Evolutionary conservation across 23 red algal species (phyloP), one percentile per base, ranked within the genome.

Genomic region (Agarophyton chilense): DNA sequence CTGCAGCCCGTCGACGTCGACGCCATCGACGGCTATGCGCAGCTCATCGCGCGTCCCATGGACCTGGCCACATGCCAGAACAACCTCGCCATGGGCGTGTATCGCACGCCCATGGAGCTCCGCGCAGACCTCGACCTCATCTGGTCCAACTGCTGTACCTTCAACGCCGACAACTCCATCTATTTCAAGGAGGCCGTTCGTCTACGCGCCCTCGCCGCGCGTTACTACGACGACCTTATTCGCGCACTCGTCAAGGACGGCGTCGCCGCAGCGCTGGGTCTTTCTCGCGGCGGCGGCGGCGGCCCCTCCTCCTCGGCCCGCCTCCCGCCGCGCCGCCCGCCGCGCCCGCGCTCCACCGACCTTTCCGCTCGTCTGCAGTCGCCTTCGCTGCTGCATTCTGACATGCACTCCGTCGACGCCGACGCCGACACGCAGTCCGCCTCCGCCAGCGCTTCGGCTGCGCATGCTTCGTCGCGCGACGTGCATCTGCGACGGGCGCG

Each of bases 121-220:
- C 83, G 82, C 42, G 66, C 78, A 17, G 95, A 97, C 83, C 57
- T 97, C 16, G 95, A 97, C 43, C 84, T 92, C 21, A 97, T 97
- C 58, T 97, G 95, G 95, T 84, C 86, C 22, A 97, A 97, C 66
- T 97, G 95, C 82, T 92, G 86, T 56, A 83, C 72, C 44, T 97
- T 93, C 68, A 97, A 97, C 71, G 89, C 95, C 2, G 78, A 89
- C 42, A 65, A 84, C 49, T 92, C 86, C 29, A 89, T 83, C 40
- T 95, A 95, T 39, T 87, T 75, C 72, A 78, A 82, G 55, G 85
- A 95, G 78, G 93, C 93, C 34, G 77, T 77, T 3, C 84, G 93
- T 26, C 57, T 95, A 33, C 77, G 79, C 50, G 88, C 77, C 21
- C 53, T 92, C 17, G 73, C 49, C 39, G 85, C 67, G 34, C 85